A percentile compares a stretch with the other conserved stretches of the same genome.
Conservation (phyloP, 2,329 filamentous ascomycete genomes). For the Corynespora cassiicola region DNA sequence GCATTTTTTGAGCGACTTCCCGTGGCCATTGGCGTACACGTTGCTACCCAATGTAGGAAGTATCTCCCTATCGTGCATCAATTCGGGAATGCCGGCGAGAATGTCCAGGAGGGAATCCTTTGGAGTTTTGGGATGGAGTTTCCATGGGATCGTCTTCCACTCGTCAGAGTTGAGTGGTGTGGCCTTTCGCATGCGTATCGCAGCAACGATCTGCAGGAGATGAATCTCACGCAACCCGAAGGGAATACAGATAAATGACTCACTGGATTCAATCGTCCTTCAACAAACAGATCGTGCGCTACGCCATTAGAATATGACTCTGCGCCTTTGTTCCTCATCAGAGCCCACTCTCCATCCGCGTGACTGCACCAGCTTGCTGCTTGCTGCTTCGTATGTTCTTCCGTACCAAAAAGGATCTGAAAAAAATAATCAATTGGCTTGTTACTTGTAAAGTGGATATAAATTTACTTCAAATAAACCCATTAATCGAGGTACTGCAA, state of each 20-base stretch:
- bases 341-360: slow-evolving; percentile 30
- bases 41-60: slow-evolving; percentile 9
- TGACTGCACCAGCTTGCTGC: slow-evolving; percentile 37
- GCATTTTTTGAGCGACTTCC: slow-evolving; percentile 18
- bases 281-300: slow-evolving; percentile 27
- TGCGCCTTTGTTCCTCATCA: slow-evolving; percentile 27
- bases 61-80: slow-evolving; percentile 37
- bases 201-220: slow-evolving; percentile 20
- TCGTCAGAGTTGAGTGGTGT: slow-evolving; percentile 35
- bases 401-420: slow-evolving; percentile 35
- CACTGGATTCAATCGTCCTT: slow-evolving; percentile 20
- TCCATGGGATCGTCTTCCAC: slow-evolving; percentile 48
- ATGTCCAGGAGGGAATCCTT: slow-evolving; percentile 44
- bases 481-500: slow-evolving; percentile 27
- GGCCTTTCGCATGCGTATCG: slow-evolving; percentile 44
- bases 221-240: no score
- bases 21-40: slow-evolving; percentile 7
- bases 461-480: slow-evolving; percentile 25
- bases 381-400: slow-evolving; percentile 22
- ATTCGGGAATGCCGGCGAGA: slow-evolving; percentile 35
- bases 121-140: slow-evolving; percentile 33
- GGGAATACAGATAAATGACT: no score
- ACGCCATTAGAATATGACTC: slow-evolving; percentile 16
- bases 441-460: not conserved
- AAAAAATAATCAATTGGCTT: not conserved